These are phyloP conservation scores for Aspergillus diversus DNA, from an alignment of 495 filamentous ascomycete genomes.

Conservation along the genomic window DNA sequence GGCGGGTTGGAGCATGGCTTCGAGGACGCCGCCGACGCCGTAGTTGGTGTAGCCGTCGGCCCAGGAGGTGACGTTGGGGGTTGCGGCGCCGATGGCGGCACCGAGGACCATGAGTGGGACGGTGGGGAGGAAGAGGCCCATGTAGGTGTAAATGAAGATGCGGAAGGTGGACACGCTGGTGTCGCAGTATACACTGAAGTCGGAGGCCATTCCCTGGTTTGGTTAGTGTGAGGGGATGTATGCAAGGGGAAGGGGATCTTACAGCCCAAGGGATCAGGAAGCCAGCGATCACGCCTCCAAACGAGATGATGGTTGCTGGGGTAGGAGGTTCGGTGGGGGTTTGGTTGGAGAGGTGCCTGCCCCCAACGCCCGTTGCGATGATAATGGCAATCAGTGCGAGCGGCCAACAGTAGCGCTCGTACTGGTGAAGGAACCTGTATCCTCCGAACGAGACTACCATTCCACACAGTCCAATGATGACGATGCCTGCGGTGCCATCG, in stretches of 20 bases:
- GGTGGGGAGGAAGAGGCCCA: conserved; percentile 51
- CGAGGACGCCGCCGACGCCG: conserved; percentile 57
- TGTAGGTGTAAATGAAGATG: conserved; percentile 30
- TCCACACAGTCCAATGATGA: conserved; percentile 53
- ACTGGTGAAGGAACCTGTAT: conserved; percentile 55
- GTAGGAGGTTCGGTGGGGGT: conserved; percentile 27
- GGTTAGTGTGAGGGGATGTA: neutral
- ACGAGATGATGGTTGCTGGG: conserved; percentile 26
- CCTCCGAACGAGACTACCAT: conserved; percentile 54
- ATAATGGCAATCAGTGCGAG: conserved; percentile 56
- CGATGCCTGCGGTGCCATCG: conserved; percentile 51
- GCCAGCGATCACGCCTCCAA: conserved; percentile 20
- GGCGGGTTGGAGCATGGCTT: conserved; percentile 54
- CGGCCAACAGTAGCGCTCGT: conserved; percentile 60
- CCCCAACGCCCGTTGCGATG: conserved; percentile 53
- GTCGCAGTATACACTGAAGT: conserved; percentile 21
- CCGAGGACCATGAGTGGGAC: conserved; percentile 57
- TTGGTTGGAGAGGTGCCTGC: conserved; percentile 31
- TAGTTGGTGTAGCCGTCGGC: conserved; percentile 46
- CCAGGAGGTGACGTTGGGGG: conserved; percentile 39
- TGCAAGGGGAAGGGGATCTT: neutral
- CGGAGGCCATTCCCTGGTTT: conserved; percentile 19
- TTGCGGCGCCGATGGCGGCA: conserved; percentile 54
- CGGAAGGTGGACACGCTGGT: conserved; percentile 17
- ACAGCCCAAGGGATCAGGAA: conserved; percentile 23